A percentile compares a stretch with the other conserved stretches of the same genome.
phyloP scores from a whole-genome alignment of 495 filamentous ascomycete species.

The Penicillium soppii region DNA sequence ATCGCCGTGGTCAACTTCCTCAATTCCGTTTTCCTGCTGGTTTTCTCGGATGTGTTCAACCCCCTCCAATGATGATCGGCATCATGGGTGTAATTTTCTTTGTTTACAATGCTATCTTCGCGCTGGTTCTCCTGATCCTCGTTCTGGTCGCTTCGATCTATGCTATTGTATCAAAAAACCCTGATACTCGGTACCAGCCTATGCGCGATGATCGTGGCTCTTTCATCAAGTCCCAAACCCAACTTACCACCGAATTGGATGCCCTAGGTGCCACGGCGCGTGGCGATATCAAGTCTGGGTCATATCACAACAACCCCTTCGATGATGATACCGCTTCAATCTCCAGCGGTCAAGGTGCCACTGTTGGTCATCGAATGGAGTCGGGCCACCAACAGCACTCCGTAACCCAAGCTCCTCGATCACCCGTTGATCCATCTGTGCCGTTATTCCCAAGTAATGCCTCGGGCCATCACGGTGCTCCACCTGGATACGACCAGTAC shows the following conservation, averaged over 20 bases:
- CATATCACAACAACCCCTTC: conserved; percentile 65
- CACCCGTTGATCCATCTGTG: conserved; percentile 63
- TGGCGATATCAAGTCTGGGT: conserved; percentile 72
- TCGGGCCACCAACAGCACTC: conserved; percentile 10
- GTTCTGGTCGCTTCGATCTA: conserved; percentile 82
- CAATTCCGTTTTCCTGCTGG: conserved; percentile 80
- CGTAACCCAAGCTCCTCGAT: conserved; percentile 33
- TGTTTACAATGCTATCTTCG: conserved; percentile 84
- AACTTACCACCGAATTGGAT: conserved; percentile 86
- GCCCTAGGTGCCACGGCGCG: conserved; percentile 90
- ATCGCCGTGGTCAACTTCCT: conserved; percentile 89
- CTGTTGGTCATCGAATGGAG: conserved; percentile 30
- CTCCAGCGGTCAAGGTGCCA: conserved; percentile 46
- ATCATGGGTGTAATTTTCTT: conserved; percentile 95
- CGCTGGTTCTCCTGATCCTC: conserved; percentile 80
- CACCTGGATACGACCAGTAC: conserved; percentile 34
- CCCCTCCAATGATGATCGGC: conserved; percentile 86
- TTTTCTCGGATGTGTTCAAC: conserved; percentile 82
- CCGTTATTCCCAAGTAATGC: conserved; percentile 58
- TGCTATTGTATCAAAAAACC: conserved; percentile 89
- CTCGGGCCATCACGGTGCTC: conserved; percentile 31
- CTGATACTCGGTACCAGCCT: conserved; percentile 91
- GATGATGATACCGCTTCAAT: conserved; percentile 78
- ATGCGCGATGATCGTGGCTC: conserved; percentile 96
- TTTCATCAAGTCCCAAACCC: conserved; percentile 97